Evolutionary conservation across 169 alveolate species (phyloP), one percentile per base, ranked within the genome.

Genomic region (Plasmodium blacklocki): DNA sequence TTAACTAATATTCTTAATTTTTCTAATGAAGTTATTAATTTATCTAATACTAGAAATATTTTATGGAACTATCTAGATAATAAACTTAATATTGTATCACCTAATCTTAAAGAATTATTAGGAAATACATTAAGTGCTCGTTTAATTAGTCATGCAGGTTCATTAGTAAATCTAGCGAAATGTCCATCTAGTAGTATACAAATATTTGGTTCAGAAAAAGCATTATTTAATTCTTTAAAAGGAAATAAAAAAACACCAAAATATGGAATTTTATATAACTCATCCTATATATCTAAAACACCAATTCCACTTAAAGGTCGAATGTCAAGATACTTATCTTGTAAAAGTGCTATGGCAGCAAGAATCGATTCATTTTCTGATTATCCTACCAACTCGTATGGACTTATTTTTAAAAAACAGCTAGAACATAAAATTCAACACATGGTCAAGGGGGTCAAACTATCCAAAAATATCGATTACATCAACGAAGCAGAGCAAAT

Each of bases 171-270:
- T 91, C 92, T 98, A 58, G 99, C 99, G 1, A 98, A 98, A 88
- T 96, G 96, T 94, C 99, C 99, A 12, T 99, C 99, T 32, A 96
- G 99, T 56, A 97, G 99, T 56, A 97, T 98, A 29, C 97, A 98
- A 92, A 97, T 98, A 14, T 93, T 98, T 50, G 99, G 99, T 18
- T 99, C 99, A 50, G 99, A 97, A 89, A 98, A 98, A 95, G 99
- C 99, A 9, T 95, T 98, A 23, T 99, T 99, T 93, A 92, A 99
- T 63, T 99, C 99, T 2, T 93, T 99, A 66, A 99, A 98, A 94
- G 96, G 99, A 19, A 96, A 97, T 93, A 98, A 98, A 58, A 98
- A 97, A 74, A 99, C 99, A 23, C 99, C 99, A n/a, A 99, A 99
- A 93, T 99, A 98, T 93, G 99, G 99, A 2, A 93, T 99, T 9